Conservation (phyloP, 2,329 filamentous ascomycete genomes). For the Colletotrichum sp. region DNA sequence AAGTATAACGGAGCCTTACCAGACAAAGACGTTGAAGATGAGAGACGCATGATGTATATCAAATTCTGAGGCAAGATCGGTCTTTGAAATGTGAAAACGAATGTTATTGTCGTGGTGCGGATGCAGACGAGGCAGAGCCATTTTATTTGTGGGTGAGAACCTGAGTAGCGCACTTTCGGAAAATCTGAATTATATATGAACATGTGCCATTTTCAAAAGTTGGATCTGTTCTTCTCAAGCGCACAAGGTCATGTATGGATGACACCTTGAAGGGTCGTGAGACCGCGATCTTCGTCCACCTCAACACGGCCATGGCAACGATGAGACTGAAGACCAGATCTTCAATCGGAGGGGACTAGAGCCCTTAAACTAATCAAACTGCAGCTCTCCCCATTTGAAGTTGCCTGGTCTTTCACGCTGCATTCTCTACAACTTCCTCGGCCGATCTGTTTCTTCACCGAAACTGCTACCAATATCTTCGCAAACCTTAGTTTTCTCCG, state of each 20-base stretch:
- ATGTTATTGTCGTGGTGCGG: rapidly evolving
- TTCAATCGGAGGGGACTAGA: neutral
- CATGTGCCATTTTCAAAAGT: rapidly evolving
- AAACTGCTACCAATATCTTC: neutral
- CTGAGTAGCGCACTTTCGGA: neutral
- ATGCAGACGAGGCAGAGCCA: rapidly evolving
- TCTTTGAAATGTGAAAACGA: neutral
- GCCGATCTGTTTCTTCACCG: rapidly evolving
- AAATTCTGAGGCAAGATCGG: neutral
- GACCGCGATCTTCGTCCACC: neutral
- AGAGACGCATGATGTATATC: rapidly evolving
- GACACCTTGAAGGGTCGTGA: neutral
- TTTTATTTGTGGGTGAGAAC: neutral
- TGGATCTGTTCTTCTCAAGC: neutral
- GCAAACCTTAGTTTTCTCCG: neutral
- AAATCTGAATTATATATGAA: neutral
- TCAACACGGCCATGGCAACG: rapidly evolving
- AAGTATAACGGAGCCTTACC: neutral
- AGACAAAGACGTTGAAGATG: neutral
- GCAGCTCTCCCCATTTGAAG: neutral
- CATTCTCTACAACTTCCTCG: neutral
- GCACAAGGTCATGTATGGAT: neutral
- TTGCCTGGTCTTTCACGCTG: rapidly evolving
- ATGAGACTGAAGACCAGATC: neutral
- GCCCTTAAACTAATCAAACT: neutral